A percentile compares a stretch with the other conserved stretches of the same genome.
Evolutionary conservation across 352 stramenopile genomes (phyloP).

Genomic region (Pythium myriotylum): DNA sequence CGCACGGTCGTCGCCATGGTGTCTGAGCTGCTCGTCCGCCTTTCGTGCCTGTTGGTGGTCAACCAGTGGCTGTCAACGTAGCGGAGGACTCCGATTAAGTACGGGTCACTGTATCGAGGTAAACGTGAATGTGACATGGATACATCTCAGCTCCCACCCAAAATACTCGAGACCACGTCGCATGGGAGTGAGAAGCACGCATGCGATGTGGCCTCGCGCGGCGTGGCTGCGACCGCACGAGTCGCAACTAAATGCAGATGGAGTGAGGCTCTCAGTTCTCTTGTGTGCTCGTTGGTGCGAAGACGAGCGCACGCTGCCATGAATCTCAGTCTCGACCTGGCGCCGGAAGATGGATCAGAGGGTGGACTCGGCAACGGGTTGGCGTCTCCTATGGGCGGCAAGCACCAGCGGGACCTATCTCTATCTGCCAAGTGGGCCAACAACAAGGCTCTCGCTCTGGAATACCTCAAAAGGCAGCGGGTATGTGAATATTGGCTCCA

Average conservation of each 20-base stretch:
- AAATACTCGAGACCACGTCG: not conserved
- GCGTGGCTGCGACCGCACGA: not conserved
- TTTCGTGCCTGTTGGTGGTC: conserved; percentile 31
- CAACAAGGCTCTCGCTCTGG: conserved; percentile 71
- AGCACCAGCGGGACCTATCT: conserved; percentile 68
- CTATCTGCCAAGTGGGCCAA: conserved; percentile 77
- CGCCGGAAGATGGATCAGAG: conserved; percentile 34
- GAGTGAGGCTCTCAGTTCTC: too few relatives aligned
- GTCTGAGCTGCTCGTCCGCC: not conserved
- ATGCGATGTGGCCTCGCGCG: not conserved
- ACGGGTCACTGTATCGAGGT: conserved; percentile 20
- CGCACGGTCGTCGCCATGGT: conserved; percentile 54
- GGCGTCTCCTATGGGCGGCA: conserved; percentile 61
- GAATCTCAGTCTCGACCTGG: conserved; percentile 44
- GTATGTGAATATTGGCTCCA: conserved; percentile 34
- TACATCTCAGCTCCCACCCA: conserved; percentile 15
- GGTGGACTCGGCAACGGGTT: conserved; percentile 24
- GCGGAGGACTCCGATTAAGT: conserved; percentile 19
- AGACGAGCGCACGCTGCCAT: conserved; percentile 27
- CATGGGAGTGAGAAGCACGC: not conserved
- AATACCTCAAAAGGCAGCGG: conserved; percentile 72
- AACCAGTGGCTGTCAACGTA: conserved; percentile 23
- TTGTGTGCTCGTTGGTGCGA: not conserved
- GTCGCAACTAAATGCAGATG: too few relatives aligned
- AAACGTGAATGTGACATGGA: conserved; percentile 19